Conservation (phyloP, 2,329 filamentous ascomycete genomes). For the Diaporthe sp. region DNA sequence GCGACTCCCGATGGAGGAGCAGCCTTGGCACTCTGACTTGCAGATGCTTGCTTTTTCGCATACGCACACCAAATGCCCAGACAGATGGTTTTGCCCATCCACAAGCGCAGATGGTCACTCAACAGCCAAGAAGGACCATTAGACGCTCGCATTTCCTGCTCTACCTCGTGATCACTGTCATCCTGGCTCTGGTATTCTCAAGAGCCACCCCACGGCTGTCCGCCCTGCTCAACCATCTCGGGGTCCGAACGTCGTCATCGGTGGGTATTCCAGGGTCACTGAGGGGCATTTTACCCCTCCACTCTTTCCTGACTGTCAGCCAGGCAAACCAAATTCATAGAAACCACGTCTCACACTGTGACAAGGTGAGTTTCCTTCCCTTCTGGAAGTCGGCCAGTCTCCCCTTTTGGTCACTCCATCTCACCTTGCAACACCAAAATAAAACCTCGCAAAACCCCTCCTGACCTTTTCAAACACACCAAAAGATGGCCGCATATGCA, state of each 20-base stretch:
- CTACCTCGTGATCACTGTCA: conserved; percentile 36
- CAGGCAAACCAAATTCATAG: conserved; percentile 22
- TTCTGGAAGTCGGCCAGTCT: not conserved
- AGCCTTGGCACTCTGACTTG: not conserved
- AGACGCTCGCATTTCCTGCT: conserved; percentile 30
- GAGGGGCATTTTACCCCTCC: conserved; percentile 36
- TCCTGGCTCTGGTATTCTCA: conserved; percentile 37
- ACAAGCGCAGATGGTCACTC: conserved; percentile 16
- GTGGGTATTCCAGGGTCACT: conserved; percentile 34
- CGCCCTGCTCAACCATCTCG: conserved; percentile 35
- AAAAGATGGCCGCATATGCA: conserved; percentile 77
- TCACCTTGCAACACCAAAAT: not conserved
- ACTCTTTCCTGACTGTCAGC: conserved; percentile 22
- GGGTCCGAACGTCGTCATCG: conserved; percentile 35
- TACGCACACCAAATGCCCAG: not conserved
- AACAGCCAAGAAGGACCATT: conserved; percentile 21
- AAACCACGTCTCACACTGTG: conserved; percentile 6
- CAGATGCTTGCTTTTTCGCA: conserved; percentile 1
- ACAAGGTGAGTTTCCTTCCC: not conserved
- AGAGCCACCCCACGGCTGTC: conserved; percentile 37
- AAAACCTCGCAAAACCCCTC: not conserved
- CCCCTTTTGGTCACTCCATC: not conserved
- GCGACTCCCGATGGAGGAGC: conserved; percentile 13
- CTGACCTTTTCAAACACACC: conserved; percentile 23
- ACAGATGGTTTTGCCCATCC: not conserved